Evolutionary conservation across 306 rosid species (phyloP), one percentile per base, ranked within the genome.

Genomic region (Astragalus membranaceus): DNA sequence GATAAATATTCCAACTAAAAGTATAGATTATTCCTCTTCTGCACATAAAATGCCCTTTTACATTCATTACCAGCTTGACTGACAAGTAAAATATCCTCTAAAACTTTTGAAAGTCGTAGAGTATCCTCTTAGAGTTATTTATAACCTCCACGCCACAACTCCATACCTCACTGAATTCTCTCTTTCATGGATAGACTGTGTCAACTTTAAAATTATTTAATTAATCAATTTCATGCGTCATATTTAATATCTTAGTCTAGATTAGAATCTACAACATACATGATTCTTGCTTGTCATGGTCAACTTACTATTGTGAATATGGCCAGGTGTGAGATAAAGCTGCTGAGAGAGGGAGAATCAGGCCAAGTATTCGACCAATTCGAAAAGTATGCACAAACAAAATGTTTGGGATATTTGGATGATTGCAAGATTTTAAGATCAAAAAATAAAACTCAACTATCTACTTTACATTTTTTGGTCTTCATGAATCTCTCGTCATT

Each of bases 21-120:
- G 42, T 41, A 41, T 5, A 42, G 54, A 36, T 32, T 64, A 54
- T 16, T 26, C 15, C 4, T 52, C 8, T 0, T 56, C 37, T 74
- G 29, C 51, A 29, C 74, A 55, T 20, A 75, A 55, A 55, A 74
- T 55, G 44, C 9, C 44, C 41, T n/a, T 75, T 75, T 57, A 57
- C 20, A 13, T 47, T 66, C 46, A 64, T 43, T 44, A 66, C 10
- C 37, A 75, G 36, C 62, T 13, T 35, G 74, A n/a, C 54, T 30
- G 15, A 56, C 51, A 33, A 66, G 67, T 75, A 37, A 37, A 60
- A 9, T 36, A 60, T 37, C 49, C 33, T 15, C 32, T 16, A 36
- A 8, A 16, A 10, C 17, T 60, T 20, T 60, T 37, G 32, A 60
- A 60, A 37, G 14, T 6, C 6, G 47, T 37, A 37, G 3, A 10